phyloP scores from a whole-genome alignment of 495 filamentous ascomycete species.

The Lasiosphaeria ovina region DNA sequence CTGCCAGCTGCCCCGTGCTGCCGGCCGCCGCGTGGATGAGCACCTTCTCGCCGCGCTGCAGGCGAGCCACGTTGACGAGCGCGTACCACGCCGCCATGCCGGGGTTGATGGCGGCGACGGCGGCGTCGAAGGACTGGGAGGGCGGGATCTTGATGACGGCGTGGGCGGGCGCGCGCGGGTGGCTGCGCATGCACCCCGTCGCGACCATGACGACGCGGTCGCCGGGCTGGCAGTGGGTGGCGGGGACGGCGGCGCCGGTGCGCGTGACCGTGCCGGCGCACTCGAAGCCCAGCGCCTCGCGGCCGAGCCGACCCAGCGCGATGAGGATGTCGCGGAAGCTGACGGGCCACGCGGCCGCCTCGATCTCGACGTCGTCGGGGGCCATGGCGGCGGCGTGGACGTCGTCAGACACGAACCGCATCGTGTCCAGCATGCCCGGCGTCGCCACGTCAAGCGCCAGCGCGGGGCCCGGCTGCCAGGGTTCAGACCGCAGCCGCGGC shows the following conservation, averaged over 20 bases:
- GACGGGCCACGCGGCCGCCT: slow-evolving; percentile 26
- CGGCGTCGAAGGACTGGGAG: slow-evolving; percentile 20
- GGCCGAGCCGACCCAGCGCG: slow-evolving; percentile 38
- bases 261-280: slow-evolving; percentile 45
- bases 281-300: slow-evolving; percentile 35
- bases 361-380: slow-evolving; percentile 29
- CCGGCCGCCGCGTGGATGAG: slow-evolving; percentile 57
- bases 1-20: slow-evolving; percentile 50
- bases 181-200: slow-evolving; percentile 35
- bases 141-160: slow-evolving; percentile 32
- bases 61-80: slow-evolving; percentile 34
- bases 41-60: slow-evolving; percentile 47
- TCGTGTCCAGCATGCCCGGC: slow-evolving; percentile 23
- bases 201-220: slow-evolving; percentile 42
- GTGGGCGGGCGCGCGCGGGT: slow-evolving; percentile 30
- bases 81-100: slow-evolving; percentile 52
- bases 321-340: slow-evolving; percentile 45
- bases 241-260: slow-evolving; percentile 37
- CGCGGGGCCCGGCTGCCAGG: slow-evolving; percentile 22
- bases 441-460: slow-evolving; percentile 25
- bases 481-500: slow-evolving; percentile 20
- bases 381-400: slow-evolving; percentile 19
- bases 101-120: slow-evolving; percentile 35
- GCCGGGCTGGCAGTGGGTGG: slow-evolving; percentile 19
- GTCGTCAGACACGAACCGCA: slow-evolving; percentile 30